phyloP scores from a whole-genome alignment of 2,329 filamentous ascomycete species.

The Rutstroemia sp. region DNA sequence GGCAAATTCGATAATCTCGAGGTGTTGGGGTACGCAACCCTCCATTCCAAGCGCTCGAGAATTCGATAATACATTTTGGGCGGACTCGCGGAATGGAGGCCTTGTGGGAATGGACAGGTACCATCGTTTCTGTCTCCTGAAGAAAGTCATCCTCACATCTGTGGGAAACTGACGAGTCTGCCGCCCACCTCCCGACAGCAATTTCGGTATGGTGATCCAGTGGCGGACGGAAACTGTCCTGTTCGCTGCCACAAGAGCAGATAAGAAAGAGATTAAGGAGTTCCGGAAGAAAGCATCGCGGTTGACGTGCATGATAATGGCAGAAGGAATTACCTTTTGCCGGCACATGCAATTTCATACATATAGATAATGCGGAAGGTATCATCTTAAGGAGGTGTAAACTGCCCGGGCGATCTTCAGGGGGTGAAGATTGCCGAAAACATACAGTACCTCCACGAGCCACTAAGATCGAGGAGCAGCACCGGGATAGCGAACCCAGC shows the following conservation, averaged over 20 bases:
- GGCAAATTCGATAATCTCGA: not conserved
- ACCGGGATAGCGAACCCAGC: not conserved
- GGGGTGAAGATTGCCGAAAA: constrained; percentile 5
- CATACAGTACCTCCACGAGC: not conserved
- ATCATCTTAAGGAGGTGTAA: not conserved
- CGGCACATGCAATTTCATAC: not conserved
- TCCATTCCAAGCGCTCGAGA: not conserved
- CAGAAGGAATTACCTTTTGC: constrained; percentile 4
- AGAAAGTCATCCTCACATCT: not conserved
- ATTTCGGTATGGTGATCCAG: not conserved
- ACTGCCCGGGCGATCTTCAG: constrained; percentile 2
- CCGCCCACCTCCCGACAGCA: not conserved
- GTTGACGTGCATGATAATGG: not conserved
- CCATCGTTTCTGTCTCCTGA: not conserved
- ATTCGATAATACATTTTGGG: no score
- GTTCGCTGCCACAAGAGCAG: not conserved
- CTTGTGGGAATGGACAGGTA: not conserved
- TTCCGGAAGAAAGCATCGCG: not conserved
- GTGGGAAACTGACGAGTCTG: not conserved
- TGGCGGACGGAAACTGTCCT: not conserved
- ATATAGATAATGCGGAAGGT: not conserved
- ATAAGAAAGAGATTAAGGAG: not conserved
- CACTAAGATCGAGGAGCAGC: no score
- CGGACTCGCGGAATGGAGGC: no score
- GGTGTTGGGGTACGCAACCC: not conserved